Percentiles rank a stretch among this genome's conserved stretches.
Evolutionary conservation across 1,139 yeast species (phyloP).

Genomic region (Candida sanyaensis): DNA sequence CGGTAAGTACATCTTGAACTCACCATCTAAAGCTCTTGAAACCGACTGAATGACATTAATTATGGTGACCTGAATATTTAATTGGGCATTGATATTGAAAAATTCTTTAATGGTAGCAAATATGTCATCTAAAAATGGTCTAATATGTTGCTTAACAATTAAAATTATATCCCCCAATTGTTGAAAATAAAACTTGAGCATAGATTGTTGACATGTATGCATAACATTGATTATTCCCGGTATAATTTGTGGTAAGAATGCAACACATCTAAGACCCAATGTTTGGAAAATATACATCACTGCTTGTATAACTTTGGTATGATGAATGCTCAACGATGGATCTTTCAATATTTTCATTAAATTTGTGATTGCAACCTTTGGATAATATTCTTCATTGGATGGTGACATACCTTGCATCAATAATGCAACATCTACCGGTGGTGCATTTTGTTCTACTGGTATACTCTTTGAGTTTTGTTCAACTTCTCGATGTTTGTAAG

Average conservation of each 20-base stretch:
- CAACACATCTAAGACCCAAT: slow-evolving; percentile 83
- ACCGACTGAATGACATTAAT: slow-evolving; percentile 81
- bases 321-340: slow-evolving; percentile 81
- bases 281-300: slow-evolving; percentile 89
- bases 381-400: slow-evolving; percentile 89
- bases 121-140: slow-evolving; percentile 80
- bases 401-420: slow-evolving; percentile 95
- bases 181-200: slow-evolving; percentile 87
- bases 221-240: slow-evolving; percentile 87
- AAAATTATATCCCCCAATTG: slow-evolving; percentile 78
- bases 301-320: slow-evolving; percentile 88
- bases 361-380: slow-evolving; percentile 89
- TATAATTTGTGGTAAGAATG: slow-evolving; percentile 81
- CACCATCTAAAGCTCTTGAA: slow-evolving; percentile 87
- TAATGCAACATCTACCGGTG: slow-evolving; percentile 86
- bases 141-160: slow-evolving; percentile 86
- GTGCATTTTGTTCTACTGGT: slow-evolving; percentile 79
- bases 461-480: slow-evolving; percentile 67
- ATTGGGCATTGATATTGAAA: slow-evolving; percentile 52
- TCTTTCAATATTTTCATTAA: slow-evolving; percentile 83
- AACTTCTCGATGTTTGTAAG: slow-evolving; percentile 90
- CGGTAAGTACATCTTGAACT: slow-evolving; percentile 82
- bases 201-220: slow-evolving; percentile 78
- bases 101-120: slow-evolving; percentile 76
- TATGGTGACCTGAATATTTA: slow-evolving; percentile 75